A percentile compares a stretch with the other conserved stretches of the same genome.
Conservation (phyloP, 2,329 filamentous ascomycete genomes). For the Podosphaera xanthii region DNA sequence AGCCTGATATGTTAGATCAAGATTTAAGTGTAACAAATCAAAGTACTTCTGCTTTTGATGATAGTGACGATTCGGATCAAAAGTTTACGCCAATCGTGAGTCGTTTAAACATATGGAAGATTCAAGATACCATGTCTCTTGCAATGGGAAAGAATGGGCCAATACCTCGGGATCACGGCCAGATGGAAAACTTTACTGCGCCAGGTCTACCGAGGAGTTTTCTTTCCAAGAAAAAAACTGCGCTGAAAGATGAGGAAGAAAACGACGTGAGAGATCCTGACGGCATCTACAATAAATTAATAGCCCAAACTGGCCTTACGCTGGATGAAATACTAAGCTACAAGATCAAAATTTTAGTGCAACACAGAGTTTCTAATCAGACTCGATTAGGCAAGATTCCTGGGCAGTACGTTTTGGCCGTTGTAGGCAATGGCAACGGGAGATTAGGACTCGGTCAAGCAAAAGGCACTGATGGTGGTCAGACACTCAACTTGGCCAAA, state of each 20-base stretch:
- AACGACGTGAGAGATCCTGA: conserved; percentile 15
- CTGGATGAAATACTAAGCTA: conserved; percentile 30
- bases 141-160: conserved; percentile 10
- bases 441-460: conserved; percentile 74
- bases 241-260: conserved; percentile 6
- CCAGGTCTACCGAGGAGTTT: conserved; percentile 11
- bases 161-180: conserved; percentile 4
- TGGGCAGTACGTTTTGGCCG: conserved; percentile 49
- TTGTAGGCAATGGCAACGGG: conserved; percentile 74
- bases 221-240: conserved; percentile 4
- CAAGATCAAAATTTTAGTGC: conserved; percentile 48
- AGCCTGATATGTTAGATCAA: not conserved
- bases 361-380: conserved; percentile 64
- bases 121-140: conserved; percentile 7
- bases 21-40: not conserved
- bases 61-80: not conserved
- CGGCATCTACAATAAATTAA: conserved; percentile 14
- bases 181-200: conserved; percentile 6
- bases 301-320: conserved; percentile 30
- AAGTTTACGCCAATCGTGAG: not conserved
- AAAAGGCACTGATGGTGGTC: conserved; percentile 56
- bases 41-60: not conserved
- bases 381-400: conserved; percentile 87
- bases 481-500: conserved; percentile 41
- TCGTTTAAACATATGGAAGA: conserved; percentile 9